Evolutionary conservation across 495 filamentous ascomycete genomes (phyloP).

Genomic region (Chaetomidium leptoderma): DNA sequence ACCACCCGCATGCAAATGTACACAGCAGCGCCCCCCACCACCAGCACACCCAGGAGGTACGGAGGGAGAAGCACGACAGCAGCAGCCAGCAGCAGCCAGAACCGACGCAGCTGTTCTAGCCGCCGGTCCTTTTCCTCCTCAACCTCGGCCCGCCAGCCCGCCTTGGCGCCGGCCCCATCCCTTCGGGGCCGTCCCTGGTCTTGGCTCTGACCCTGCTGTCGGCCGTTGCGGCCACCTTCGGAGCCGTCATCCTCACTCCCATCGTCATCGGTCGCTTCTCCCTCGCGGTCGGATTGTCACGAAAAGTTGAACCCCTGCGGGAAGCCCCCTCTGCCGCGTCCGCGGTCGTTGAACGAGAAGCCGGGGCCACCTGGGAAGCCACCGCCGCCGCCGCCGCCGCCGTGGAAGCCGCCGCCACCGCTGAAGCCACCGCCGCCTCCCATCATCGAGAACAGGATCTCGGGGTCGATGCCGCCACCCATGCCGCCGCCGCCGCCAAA

Average conservation of each 20-base stretch:
- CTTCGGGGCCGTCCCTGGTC: background rate
- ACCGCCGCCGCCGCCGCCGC: slow-evolving; percentile 38
- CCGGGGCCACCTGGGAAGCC: slow-evolving; percentile 45
- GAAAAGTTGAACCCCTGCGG: slow-evolving; percentile 43
- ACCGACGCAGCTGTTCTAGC: slow-evolving; percentile 31
- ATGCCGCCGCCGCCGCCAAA: slow-evolving; percentile 67
- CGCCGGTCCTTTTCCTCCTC: slow-evolving; percentile 22
- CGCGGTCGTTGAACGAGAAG: slow-evolving; percentile 31
- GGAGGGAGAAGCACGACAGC: slow-evolving; percentile 38
- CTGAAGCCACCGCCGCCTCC: slow-evolving; percentile 41
- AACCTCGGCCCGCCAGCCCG: slow-evolving; percentile 26
- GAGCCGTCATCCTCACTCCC: slow-evolving; percentile 2
- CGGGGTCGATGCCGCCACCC: slow-evolving; percentile 63
- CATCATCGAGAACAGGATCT: slow-evolving; percentile 71
- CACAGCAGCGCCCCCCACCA: slow-evolving; percentile 22
- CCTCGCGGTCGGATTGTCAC: slow-evolving; percentile 44
- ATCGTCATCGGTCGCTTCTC: slow-evolving; percentile 17
- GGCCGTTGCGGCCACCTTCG: slow-evolving; percentile 19
- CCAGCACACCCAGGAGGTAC: slow-evolving; percentile 27
- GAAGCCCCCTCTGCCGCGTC: slow-evolving; percentile 35
- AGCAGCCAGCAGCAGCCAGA: slow-evolving; percentile 30
- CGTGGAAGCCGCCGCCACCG: slow-evolving; percentile 26
- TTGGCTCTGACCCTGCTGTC: slow-evolving; percentile 11
- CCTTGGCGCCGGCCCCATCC: slow-evolving; percentile 21
- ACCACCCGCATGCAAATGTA: slow-evolving; percentile 27